Evolutionary conservation across 768 basidiomycete species (phyloP), one percentile per base, ranked within the genome.

Genomic region (Russula vinacea): DNA sequence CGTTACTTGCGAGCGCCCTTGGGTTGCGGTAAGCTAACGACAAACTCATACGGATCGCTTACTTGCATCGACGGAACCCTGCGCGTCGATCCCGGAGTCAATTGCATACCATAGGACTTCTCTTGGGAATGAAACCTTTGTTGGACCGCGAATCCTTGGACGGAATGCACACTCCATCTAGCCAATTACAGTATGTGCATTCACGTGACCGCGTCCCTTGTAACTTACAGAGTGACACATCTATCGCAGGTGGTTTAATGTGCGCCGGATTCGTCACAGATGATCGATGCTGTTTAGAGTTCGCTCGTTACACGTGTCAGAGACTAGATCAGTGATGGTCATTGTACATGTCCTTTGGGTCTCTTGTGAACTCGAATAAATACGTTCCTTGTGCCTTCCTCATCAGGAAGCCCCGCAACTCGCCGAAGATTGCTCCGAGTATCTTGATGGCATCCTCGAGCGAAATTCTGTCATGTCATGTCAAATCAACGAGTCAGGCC

Each of bases 51-150:
- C 33, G 45, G n/a, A 39, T 19, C 61, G 45, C 45, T 29, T 32
- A 22, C 19, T 45, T 19, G 11, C 44, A 47, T 47, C 53, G 22
- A 29, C 24, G 32, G 24, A 47, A 55, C 19, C 24, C 24, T 24
- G 29, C 54, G n/a, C 47, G 61, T 56, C 54, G 61, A 62, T 62
- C 61, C 53, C 44, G 60, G 54, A 24, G 14, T 62, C 53, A 56
- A 56, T 56, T 62, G 37, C 16, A 49, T 39, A 19, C 42, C 45
- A 9, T 5, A 9, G 35, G 19, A 9, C 54, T 50, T 39, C n/a
- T 39, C 54, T 37, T 55, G 59, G 14, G 39, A 59, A 59, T 40
- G 24, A 39, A 29, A 22, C 40, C 29, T 32, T 39, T 22, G 33
- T 55, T 54, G 2, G 24, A 24, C 35, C 49, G 53, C 53, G 26